A percentile compares a stretch with the other conserved stretches of the same genome.
Conservation (phyloP, 1,284 basidiomycete species). For the Ganoderma multipileum region DNA sequence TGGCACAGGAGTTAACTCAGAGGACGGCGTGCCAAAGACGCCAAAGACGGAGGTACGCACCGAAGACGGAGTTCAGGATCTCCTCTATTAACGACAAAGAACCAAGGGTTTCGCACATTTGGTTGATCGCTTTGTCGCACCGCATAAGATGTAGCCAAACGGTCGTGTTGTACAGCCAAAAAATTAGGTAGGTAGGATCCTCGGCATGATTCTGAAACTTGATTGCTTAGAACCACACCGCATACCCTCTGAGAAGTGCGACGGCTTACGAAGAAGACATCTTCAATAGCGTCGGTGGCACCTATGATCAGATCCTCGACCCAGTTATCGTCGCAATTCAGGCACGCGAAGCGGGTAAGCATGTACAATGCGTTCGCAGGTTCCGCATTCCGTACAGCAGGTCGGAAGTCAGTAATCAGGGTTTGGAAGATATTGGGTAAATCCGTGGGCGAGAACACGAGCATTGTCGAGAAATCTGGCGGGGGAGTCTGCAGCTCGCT, state of each 20-base stretch:
- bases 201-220: slow-evolving; percentile 75
- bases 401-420: slow-evolving; percentile 76
- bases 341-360: slow-evolving; percentile 86
- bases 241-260: slow-evolving; percentile 3
- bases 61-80: slow-evolving; percentile 93
- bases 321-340: slow-evolving; percentile 88
- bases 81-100: slow-evolving; percentile 85
- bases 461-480: slow-evolving; percentile 81
- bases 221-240: slow-evolving; percentile 6
- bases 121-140: slow-evolving; percentile 79
- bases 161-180: slow-evolving; percentile 95
- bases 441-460: slow-evolving; percentile 86
- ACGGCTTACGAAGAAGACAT: slow-evolving; percentile 84
- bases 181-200: slow-evolving; percentile 86
- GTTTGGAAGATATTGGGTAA: slow-evolving; percentile 83
- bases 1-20: slow-evolving; percentile 38
- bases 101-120: slow-evolving; percentile 81
- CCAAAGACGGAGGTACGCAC: slow-evolving; percentile 48
- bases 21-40: background rate
- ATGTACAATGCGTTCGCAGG: slow-evolving; percentile 87
- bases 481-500: slow-evolving; percentile 63
- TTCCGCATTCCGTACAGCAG: slow-evolving; percentile 72
- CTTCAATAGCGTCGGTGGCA: slow-evolving; percentile 92
- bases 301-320: slow-evolving; percentile 92
- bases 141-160: slow-evolving; percentile 90